Base-by-base conservation (phyloP, 225 moss, liverwort and hornwort genomes). In the Lunularia cruciata region DNA sequence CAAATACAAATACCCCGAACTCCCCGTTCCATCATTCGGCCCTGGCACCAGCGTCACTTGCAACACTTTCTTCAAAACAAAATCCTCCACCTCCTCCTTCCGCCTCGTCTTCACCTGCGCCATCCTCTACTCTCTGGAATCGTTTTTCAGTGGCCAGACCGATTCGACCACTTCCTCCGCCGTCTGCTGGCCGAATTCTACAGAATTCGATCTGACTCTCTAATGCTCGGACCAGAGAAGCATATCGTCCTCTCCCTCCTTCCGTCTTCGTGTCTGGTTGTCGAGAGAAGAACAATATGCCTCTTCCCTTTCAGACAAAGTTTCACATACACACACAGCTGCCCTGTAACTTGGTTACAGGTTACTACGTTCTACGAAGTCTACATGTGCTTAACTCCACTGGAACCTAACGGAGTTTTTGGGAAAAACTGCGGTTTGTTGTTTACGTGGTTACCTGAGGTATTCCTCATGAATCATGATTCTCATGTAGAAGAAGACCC, bases 41-140 rank as follows among this genome's bases (percentile, higher is more conserved):
- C 56, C 57, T 33, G 36, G 76, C 58, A 48, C 28, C 72, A 93
- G 81, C 27, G 92, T 86, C 61, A 98, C 96, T 74, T 72, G 79
- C 81, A 98, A 73, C 77, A 88, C 92, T 52, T 86, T 76, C 56
- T 76, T 87, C 61, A 98, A 72, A 6, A 98, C 83, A 0, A 81
- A 81, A 69, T 96, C 88, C 57, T 96, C 95, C 67, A 86, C 80
- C 64, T 89, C 92, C 63, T 81, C 90, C 69, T 77, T 68, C 81
- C 84, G 79, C 67, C 78, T 75, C 52, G 69, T 78, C 77, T 76
- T 91, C 13, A 70, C 72, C 77, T 78, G 82, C n/a, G 90, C 92
- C 95, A 89, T 88, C 78, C 69, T 75, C 39, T 31, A 55, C 14
- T 56, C 56, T 3, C 32, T 30, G 28, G 8, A 28, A 18, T 67